Evolutionary conservation across 2,329 filamentous ascomycete genomes (phyloP), one percentile per base, ranked within the genome.

Genomic region (Fusarium neocosmosporiellum): DNA sequence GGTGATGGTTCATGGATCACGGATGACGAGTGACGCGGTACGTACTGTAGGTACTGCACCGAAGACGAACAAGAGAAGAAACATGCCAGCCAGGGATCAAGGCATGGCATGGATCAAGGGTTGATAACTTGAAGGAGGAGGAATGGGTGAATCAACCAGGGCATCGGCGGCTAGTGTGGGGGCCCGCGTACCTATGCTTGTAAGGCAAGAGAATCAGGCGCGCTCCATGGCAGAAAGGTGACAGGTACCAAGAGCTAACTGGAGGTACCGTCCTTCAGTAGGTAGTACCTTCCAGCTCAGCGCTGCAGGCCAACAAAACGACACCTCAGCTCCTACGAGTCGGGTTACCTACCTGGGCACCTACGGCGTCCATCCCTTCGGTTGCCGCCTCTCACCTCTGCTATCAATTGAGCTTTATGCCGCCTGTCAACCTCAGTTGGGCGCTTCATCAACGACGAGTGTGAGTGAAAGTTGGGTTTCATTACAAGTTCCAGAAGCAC

Each of bases 1-100:
- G 60, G 67, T 63, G 62, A 75, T 66, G 65, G 65, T 63, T 67
- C 71, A 71, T 67, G 69, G 71, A 39, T 67, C 22, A 39, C 58
- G n/a, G 31, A 24, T 55, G 20, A 63, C 22, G 60, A 36, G 14
- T 63, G 43, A 55, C 16, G 33, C 27, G 36, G 58, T 62, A 48
- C 18, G 46, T 50, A 50, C 46, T 50, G 27, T 59, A 41, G 16
- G 27, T 50, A 31, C 46, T 50, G 46, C 46, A 31, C 24, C 46
- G 63, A 62, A 57, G 33, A 57, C 33, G 59, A 41, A 54, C 54
- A 55, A 65, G 59, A 33, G 48, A 63, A 61, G 65, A 71, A 68
- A 62, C 66, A 59, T 59, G 46, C 22, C 36, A 67, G 33, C 66
- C 70, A 72, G 70, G 48, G 41, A 67, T 65, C 11, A 24, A 20